Evolutionary conservation across 345 rosid species (phyloP), one percentile per base, ranked within the genome.

Genomic region (Eutrema japonicum): DNA sequence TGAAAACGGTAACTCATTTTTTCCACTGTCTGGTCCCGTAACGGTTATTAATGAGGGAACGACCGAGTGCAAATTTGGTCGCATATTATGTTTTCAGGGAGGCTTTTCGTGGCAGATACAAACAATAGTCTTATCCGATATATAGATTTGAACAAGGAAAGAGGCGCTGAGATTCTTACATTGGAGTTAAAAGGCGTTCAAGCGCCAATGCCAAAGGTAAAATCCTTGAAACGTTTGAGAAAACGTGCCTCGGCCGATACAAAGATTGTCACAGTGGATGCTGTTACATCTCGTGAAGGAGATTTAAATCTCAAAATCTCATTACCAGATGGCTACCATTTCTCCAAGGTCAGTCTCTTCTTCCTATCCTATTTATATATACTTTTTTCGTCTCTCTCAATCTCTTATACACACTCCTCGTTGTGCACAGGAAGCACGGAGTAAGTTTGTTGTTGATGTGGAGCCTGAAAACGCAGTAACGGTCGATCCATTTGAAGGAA

Each of bases 131-230:
- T 87, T 33, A 85, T 94, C 56, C 79, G 98, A 72, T 91, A 82
- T 75, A 77, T 91, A 66, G 94, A 91, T 62, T 32, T 85, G 68
- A 89, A 77, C 79, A 86, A 81, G 57, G 72, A 64, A 76, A 82
- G 73, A 68, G 78, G 78, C 7, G 68, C 85, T 49, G 83, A 89
- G 74, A 78, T 94, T 72, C 81, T 43, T 73, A 89, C 98, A 36
- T 72, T 89, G 74, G 97, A 89, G 83, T 90, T 91, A 75, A 89
- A 86, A 77, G 96, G 92, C 69, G 89, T 88, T 71, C 88, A 84
- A 82, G 90, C 88, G 36, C 96, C 97, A 54, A 71, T 73, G 45
- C 82, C 85, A 35, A 91, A 81, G 80, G 74, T 89, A 37, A 84
- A 67, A 81, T 77, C 91, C 61, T 75, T 82, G 79, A 91, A 84